Evolutionary conservation across 2,329 filamentous ascomycete species (phyloP).

Genomic region (Calonectria naviculata): DNA sequence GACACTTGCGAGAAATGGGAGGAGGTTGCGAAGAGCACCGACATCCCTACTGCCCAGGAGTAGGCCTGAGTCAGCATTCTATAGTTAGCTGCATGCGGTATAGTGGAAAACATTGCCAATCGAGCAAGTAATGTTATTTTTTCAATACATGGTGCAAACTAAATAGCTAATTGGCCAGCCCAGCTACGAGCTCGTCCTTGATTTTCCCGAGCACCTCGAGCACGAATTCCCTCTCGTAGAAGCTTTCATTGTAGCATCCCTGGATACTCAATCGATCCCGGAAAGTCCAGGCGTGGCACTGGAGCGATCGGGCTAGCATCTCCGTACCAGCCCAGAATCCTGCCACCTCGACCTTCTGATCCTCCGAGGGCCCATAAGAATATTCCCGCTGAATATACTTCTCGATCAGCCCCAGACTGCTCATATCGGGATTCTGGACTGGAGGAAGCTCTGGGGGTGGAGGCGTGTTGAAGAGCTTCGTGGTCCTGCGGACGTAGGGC

Average conservation of each 20-base stretch:
- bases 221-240: conserved; percentile 40
- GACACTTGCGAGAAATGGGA: conserved; percentile 62
- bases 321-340: conserved; percentile 44
- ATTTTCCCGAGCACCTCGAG: conserved; percentile 33
- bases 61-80: background rate
- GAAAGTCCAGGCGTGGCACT: conserved; percentile 46
- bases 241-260: conserved; percentile 46
- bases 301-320: conserved; percentile 42
- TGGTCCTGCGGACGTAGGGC: conserved; percentile 26
- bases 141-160: background rate
- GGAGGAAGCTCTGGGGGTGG: conserved; percentile 33
- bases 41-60: conserved; percentile 37
- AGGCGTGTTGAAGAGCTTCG: conserved; percentile 25
- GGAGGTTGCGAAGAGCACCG: conserved; percentile 59
- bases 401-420: conserved; percentile 39
- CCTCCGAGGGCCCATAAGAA: conserved; percentile 12
- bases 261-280: conserved; percentile 44
- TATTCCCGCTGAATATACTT: conserved; percentile 40
- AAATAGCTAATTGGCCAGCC: conserved; percentile 20
- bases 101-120: background rate
- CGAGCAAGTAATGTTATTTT: background rate
- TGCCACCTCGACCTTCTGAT: conserved; percentile 36
- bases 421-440: conserved; percentile 44
- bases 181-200: conserved; percentile 1
- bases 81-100: background rate